phyloP scores from a whole-genome alignment of 768 basidiomycete species.

The Fibroporia radiculosa region DNA sequence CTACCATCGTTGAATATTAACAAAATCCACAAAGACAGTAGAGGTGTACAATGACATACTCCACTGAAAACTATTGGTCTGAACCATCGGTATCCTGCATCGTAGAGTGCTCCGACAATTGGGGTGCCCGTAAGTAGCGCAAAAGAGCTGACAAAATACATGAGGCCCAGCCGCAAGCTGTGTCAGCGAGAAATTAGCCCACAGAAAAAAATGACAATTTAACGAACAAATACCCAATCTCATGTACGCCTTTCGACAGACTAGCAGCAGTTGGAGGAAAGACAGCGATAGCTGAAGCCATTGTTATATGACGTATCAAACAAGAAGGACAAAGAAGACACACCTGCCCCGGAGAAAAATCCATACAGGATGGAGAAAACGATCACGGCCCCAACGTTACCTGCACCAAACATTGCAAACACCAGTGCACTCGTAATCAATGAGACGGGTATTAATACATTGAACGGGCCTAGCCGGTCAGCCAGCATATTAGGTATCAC shows the following conservation, averaged over 20 bases:
- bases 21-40: background rate
- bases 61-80: slow-evolving; percentile 17
- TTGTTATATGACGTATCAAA: background rate
- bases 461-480: slow-evolving; percentile 42
- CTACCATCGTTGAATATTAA: background rate
- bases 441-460: slow-evolving; percentile 27
- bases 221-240: slow-evolving; percentile 9
- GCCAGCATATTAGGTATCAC: slow-evolving; percentile 47
- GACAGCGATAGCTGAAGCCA: slow-evolving; percentile 8
- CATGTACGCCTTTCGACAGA: slow-evolving; percentile 6
- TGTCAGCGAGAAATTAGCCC: no score
- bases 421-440: slow-evolving; percentile 28
- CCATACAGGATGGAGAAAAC: slow-evolving; percentile 40
- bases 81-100: slow-evolving; percentile 9
- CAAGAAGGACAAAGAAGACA: slow-evolving; percentile 2
- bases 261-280: slow-evolving; percentile 11
- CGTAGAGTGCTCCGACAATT: slow-evolving; percentile 17
- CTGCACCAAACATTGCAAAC: slow-evolving; percentile 29
- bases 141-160: slow-evolving; percentile 14
- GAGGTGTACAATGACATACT: slow-evolving; percentile 5
- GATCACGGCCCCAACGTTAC: slow-evolving; percentile 27
- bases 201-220: background rate
- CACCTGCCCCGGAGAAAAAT: slow-evolving; percentile 36
- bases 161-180: slow-evolving; percentile 19
- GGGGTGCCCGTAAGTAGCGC: slow-evolving; percentile 20